Evolutionary conservation across 495 filamentous ascomycete genomes (phyloP).

Genomic region (Zalerion maritima): DNA sequence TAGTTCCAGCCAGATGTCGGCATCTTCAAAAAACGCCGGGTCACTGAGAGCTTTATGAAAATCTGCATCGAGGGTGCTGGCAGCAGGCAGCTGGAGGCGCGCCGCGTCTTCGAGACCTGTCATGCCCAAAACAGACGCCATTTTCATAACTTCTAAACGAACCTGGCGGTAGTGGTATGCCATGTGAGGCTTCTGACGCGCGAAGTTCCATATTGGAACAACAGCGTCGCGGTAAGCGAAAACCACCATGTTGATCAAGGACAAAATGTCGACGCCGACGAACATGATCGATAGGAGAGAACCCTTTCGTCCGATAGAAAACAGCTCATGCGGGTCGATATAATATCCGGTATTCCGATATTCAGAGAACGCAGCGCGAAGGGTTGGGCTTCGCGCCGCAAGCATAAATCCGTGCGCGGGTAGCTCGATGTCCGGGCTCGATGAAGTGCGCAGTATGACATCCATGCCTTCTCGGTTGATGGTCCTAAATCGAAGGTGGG

Average conservation of each 20-base stretch:
- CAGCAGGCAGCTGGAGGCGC: constrained; percentile 52
- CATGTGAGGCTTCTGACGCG: constrained; percentile 43
- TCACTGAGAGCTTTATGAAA: constrained; percentile 52
- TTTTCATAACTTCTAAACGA: constrained; percentile 67
- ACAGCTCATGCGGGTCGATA: constrained; percentile 33
- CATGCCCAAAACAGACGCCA: constrained; percentile 53
- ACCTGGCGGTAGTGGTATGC: constrained; percentile 60
- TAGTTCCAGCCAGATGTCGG: constrained; percentile 64
- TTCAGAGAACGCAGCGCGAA: constrained; percentile 46
- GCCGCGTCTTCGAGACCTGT: constrained; percentile 56
- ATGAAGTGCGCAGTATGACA: constrained; percentile 36
- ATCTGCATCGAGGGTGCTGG: constrained; percentile 48
- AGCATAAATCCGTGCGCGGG: constrained; percentile 78
- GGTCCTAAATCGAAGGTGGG: constrained; percentile 23
- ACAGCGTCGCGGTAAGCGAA: constrained; percentile 72
- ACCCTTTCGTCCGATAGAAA: constrained; percentile 40
- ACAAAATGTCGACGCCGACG: constrained; percentile 53
- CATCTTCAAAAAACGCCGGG: constrained; percentile 52
- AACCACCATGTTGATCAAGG: constrained; percentile 60
- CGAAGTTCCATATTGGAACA: constrained; percentile 73
- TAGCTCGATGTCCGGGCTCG: constrained; percentile 47
- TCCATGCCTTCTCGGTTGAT: constrained; percentile 26
- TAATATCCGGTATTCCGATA: constrained; percentile 26
- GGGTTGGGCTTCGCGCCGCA: constrained; percentile 50
- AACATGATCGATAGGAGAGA: constrained; percentile 42